These are phyloP conservation scores for Scedosporium dehoogii DNA, from an alignment of 2,329 filamentous ascomycete species.

Conservation along the genomic window DNA sequence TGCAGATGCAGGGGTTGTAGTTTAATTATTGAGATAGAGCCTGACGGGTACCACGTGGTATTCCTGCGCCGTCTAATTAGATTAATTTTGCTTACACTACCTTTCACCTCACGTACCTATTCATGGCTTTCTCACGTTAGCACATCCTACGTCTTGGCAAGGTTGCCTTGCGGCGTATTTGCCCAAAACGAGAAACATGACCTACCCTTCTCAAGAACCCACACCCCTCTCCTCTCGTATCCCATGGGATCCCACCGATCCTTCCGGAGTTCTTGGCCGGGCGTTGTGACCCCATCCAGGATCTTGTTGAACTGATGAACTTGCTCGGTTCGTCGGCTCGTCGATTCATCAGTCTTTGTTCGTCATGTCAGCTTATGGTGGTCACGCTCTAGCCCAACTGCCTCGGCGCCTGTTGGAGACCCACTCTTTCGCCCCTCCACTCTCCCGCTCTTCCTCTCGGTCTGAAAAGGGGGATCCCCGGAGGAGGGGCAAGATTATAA, in stretches of 20 bases:
- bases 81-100: too few species aligned
- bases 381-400: neutral
- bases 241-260: neutral
- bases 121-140: too few species aligned
- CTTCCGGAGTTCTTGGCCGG: neutral
- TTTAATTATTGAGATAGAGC: too few species aligned
- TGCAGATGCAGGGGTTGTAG: too few species aligned
- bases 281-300: neutral
- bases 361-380: neutral
- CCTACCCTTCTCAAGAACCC: neutral
- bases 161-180: too few species aligned
- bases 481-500: neutral
- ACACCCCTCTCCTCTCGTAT: neutral
- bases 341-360: neutral
- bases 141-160: too few species aligned
- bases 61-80: too few species aligned
- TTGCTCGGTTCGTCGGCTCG: neutral
- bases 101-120: too few species aligned
- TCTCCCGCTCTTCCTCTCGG: neutral
- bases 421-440: neutral
- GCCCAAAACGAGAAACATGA: too few species aligned
- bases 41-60: too few species aligned
- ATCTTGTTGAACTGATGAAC: neutral
- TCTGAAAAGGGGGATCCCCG: neutral
- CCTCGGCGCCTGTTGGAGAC: neutral